Percentiles rank a stretch among this genome's conserved stretches.
phyloP scores from a whole-genome alignment of 257 asterid species.

The Forsythia suspensa region DNA sequence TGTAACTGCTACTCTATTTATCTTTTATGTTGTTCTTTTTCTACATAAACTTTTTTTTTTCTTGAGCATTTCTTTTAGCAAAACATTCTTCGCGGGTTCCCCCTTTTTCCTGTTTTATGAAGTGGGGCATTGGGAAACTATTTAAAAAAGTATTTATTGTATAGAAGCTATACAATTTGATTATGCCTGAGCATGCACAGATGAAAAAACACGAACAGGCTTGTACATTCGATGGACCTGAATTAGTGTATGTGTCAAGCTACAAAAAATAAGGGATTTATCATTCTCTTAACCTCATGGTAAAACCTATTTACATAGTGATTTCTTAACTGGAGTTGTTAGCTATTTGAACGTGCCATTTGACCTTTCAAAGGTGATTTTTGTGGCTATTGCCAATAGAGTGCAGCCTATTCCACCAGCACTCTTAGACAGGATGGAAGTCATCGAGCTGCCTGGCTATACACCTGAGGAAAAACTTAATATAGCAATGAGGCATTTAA shows the following conservation, averaged over 20 bases:
- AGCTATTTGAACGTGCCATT: constrained; percentile 96
- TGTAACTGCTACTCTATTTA: background rate
- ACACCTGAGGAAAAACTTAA: constrained; percentile 96
- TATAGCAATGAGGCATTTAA: constrained; percentile 84
- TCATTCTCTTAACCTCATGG: constrained; percentile 10
- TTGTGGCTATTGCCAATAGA: constrained; percentile 98
- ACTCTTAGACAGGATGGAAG: constrained; percentile 97
- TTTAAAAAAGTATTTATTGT: background rate
- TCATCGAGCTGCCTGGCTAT: constrained; percentile 97
- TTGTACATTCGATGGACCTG: background rate
- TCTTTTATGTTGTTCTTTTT: background rate
- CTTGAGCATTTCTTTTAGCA: background rate
- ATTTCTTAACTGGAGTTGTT: constrained; percentile 58
- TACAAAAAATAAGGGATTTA: constrained; percentile 6
- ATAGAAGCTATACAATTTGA: constrained; percentile 3
- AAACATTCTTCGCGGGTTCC: background rate
- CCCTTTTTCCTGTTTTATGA: background rate
- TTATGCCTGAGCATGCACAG: background rate
- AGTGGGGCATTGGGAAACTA: background rate
- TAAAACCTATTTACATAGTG: constrained; percentile 22
- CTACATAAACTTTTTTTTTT: background rate
- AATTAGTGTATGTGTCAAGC: background rate
- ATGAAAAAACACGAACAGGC: constrained; percentile 2
- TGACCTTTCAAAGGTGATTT: constrained; percentile 95
- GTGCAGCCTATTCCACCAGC: constrained; percentile 94